Evolutionary conservation across 768 basidiomycete species (phyloP), one percentile per base, ranked within the genome.

Genomic region (Lentinula raphanica): DNA sequence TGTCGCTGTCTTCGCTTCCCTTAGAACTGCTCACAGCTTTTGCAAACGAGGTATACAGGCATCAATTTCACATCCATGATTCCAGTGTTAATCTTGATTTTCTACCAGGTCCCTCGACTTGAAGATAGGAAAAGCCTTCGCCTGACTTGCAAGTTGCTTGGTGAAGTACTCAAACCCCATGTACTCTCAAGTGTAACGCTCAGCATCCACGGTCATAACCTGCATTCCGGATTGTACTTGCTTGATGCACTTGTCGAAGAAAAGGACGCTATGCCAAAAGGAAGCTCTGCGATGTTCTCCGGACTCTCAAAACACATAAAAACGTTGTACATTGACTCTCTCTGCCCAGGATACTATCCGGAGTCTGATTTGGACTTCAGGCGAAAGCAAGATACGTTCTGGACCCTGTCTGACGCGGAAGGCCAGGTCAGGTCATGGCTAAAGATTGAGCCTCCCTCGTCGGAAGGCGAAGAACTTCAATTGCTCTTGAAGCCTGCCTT

Each of bases 121-220:
- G 21, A 39, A 40, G 53, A 54, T n/a, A 54, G 53, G 25, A 54
- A 54, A 36, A 40, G 53, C 17, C 40, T 54, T 17, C 36, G 53
- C n/a, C 38, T 5, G 2, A 54, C 53, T 39, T 54, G 53, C 25
- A 21, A 1, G 11, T 23, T 23, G 21, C 11, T 54, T 0, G 53
- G 53, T 21, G n/a, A 31, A 7, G 53, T 9, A 5, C 31, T 54
- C 19, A 39, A 42, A 36, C 38, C 53, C 25, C 53, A 40, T 40
- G 36, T 54, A 21, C 53, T 54, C n/a, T 19, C 53, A 12, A 39
- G 42, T 29, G 23, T 54, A 12, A 54, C 53, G 11, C 53, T 54
- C 5, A 54, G 42, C 19, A 54, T 54, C 28, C 53, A 54, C 23
- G 17, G 9, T 5, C 13, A 40, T 39, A 54, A 54, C 21, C 12